Evolutionary conservation across 2,329 filamentous ascomycete species (phyloP), one percentile per base, ranked within the genome.

Genomic region (Claviceps sp.): DNA sequence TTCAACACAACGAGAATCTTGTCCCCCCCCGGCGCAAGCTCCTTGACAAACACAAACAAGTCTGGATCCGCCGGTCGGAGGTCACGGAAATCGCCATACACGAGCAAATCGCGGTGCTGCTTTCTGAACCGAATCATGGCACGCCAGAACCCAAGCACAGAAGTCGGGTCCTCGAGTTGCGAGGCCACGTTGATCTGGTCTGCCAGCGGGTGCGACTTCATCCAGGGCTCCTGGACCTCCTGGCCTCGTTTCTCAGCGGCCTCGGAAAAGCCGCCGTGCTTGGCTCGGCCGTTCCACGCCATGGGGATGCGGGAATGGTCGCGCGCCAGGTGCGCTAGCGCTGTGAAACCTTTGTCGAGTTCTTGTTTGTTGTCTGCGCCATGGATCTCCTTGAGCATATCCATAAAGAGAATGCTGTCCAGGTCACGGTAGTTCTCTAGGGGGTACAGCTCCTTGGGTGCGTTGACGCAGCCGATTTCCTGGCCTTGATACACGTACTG

Each of bases 271-370:
- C 67, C 67, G 5, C 64, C 65, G 48, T 61, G 55, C 37, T 61
- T 63, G 47, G 52, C 48, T 22, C 57, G 57, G 20, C 62, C 62
- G 50, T 77, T 70, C 84, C 84, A 87, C 52, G 84, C 79, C 54
- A 86, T 77, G 0, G 83, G 83, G 0, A 82, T 76, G n/a, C 84
- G 73, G 0, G 75, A 75, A 59, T 87, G 81, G 57, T 87, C 84
- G 22, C 83, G 57, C 64, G 67, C 50, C 60, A 72, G 50, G 56
- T 68, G 26, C 34, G 65, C 63, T 0, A 69, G 49, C 0, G 64
- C 61, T 1, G 52, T 54, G 11, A 66, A 64, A 0, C 64, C 67
- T 44, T 60, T 66, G 50, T 73, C 69, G 1, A 71, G 52, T 24
- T 66, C 63, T 4, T 61, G 56, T 40, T 59, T 56, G 53, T 70